Evolutionary conservation across 1,284 basidiomycete species (phyloP), one percentile per base, ranked within the genome.

Genomic region (Puccinia horiana): DNA sequence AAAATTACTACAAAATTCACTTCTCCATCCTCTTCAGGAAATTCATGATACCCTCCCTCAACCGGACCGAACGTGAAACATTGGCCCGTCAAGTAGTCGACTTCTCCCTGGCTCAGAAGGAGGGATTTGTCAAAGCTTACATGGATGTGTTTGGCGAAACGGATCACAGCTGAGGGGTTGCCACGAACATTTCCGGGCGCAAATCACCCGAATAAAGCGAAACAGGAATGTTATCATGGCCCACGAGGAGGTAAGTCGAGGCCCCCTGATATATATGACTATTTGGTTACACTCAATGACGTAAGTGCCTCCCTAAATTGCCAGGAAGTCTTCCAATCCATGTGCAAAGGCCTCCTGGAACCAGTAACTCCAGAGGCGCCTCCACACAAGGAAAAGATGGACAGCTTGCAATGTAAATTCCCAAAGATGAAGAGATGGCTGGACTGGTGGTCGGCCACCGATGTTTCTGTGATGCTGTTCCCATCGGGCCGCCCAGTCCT

Each of bases 391-490:
- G 37, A 77, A n/a, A 77, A 77, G 32, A 63, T 77, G 14, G 58
- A 77, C 8, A 20, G 47, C 0, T n/a, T 77, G 8, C 52, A 16
- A 14, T 2, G 61, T 23, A 20, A 18, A 4, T 65, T 77, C 47
- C 58, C 75, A 35, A 40, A 37, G 11, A n/a, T 37, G 11, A 63
- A 65, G 35, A 1, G 58, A 6, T 77, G 75, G 75, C 49, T 63
- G 23, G 20, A 65, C 18, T 0, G 58, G 75, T 77, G 75, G 56
- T 32, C 37, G 4, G 23, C 16, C 8, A 2, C 56, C 6, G 75
- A 77, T 35, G 40, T 77, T n/a, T n/a, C 65, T 26, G 32, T 58
- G 6, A 47, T 77, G 35, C 52, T 63, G 14, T 77, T 77, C 44
- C 56, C 75, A 0, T 54, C 52, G 54, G 18, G n/a, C n/a, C n/a